Base-by-base conservation (phyloP, 257 asterid genomes). In the Nemophila menziesii region DNA sequence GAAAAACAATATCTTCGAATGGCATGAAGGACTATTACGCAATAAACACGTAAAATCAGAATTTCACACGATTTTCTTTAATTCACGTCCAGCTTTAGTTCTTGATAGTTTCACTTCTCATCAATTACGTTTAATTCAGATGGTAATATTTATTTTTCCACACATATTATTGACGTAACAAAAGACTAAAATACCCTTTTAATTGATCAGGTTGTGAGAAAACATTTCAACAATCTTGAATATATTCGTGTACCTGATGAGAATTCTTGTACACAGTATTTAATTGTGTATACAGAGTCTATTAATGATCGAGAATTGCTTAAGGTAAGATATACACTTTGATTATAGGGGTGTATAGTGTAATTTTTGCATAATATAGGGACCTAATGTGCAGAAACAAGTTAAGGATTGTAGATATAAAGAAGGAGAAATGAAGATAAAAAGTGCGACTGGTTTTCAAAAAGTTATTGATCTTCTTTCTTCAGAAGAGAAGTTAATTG, bases 381-480 rank as follows among this genome's bases (percentile, higher is more conserved):
- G n/a, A n/a, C n/a, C n/a, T n/a, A n/a, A n/a, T n/a, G 26, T 73
- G 60, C 64, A 89, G 98, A 65, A 46, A 41, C 93, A 84, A 69
- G 80, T 76, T 46, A 70, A 53, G 73, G 76, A 71, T 40, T 54
- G 65, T 61, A 66, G 47, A 53, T 58, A 45, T 56, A 59, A 69
- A 50, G 87, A 64, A 66, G 78, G 80, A 34, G 82, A 73, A 69
- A 40, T n/a, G 46, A 84, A 64, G 66, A 66, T 89, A 34, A 65
- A 72, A 72, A 70, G 76, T 61, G 92, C 85, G 21, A 60, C 73
- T 59, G 96, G 93, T 59, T 89, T 89, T 60, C 90, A 92, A 34
- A 92, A 78, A 53, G 85, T 89, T 49, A 73, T 77, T 48, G 95
- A 89, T 74, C 70, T 89, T 54, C 95, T 89, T 46, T 77, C 82